Evolutionary conservation across 257 asterid genomes (phyloP).

Genomic region (Solanum chmielewskii): DNA sequence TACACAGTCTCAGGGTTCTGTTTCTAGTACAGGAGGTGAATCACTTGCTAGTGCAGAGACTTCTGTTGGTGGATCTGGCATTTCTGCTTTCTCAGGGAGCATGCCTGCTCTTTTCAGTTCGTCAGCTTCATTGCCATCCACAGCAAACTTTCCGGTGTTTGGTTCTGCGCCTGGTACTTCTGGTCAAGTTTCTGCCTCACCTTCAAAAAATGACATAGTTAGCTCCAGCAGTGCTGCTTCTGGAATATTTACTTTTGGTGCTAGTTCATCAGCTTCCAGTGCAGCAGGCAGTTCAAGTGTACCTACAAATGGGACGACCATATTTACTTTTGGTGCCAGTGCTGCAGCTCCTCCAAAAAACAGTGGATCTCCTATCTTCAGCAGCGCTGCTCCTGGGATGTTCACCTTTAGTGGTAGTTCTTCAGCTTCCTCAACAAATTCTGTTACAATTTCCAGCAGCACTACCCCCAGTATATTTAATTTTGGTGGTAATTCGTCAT

Average conservation of each 20-base stretch:
- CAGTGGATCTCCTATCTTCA: background rate
- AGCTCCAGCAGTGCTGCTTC: background rate
- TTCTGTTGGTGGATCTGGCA: slow-evolving; percentile 6
- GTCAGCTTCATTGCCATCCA: slow-evolving; percentile 19
- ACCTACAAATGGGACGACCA: background rate
- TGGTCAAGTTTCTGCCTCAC: background rate
- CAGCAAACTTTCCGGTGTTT: background rate
- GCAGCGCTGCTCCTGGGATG: slow-evolving; percentile 15
- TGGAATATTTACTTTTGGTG: background rate
- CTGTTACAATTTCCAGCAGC: slow-evolving; percentile 22
- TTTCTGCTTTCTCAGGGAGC: slow-evolving; percentile 2
- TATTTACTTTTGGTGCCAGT: slow-evolving; percentile 8
- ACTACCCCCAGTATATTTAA: slow-evolving; percentile 20
- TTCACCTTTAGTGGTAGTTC: slow-evolving; percentile 28
- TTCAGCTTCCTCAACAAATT: slow-evolving; percentile 22
- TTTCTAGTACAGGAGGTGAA: slow-evolving; percentile 20
- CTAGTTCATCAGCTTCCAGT: background rate
- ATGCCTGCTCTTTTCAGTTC: slow-evolving; percentile 15
- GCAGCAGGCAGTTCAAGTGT: background rate
- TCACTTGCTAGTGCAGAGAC: slow-evolving; percentile 12
- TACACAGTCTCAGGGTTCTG: slow-evolving; percentile 23
- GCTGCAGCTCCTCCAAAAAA: slow-evolving; percentile 6
- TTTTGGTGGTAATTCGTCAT: slow-evolving; percentile 16
- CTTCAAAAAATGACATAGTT: background rate
- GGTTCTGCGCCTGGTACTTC: background rate